Evolutionary conservation across 257 asterid species (phyloP).

Genomic region (Dorcoceras hygrometricum): DNA sequence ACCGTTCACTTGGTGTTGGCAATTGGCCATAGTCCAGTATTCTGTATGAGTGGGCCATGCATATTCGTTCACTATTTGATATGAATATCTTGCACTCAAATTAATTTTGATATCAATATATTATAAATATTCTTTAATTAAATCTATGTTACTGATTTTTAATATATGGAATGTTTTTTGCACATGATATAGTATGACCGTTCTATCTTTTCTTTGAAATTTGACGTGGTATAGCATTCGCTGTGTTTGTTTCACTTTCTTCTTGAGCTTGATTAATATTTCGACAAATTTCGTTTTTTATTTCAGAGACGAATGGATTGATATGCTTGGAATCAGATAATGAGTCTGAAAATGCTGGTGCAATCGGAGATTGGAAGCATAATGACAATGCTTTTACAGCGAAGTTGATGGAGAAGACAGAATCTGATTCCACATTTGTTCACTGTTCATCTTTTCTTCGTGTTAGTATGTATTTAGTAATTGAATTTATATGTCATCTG

Average conservation of each 20-base stretch:
- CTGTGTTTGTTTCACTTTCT: constrained; percentile 4
- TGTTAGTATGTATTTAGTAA: constrained; percentile 26
- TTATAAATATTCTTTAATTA: not conserved
- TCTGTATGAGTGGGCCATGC: constrained; percentile 12
- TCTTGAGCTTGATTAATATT: constrained; percentile 12
- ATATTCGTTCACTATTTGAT: constrained; percentile 6
- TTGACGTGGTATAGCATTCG: constrained; percentile 7
- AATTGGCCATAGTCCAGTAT: not conserved
- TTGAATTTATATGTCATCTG: constrained; percentile 17
- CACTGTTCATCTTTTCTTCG: constrained; percentile 44
- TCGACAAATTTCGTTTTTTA: constrained; percentile 1
- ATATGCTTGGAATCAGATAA: constrained; percentile 69
- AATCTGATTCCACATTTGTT: constrained; percentile 31
- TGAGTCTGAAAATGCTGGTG: constrained; percentile 46
- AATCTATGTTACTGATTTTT: constrained; percentile 5
- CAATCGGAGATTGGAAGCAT: constrained; percentile 29
- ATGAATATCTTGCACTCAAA: not conserved
- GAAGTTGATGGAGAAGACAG: constrained; percentile 34
- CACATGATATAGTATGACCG: constrained; percentile 9
- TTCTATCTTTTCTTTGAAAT: not conserved
- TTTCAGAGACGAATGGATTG: constrained; percentile 42
- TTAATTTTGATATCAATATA: constrained; percentile 2
- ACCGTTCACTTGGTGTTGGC: not conserved
- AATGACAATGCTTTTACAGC: constrained; percentile 32
- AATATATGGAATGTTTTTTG: constrained; percentile 3